These are phyloP conservation scores for Euptelea pleiosperma DNA, from an alignment of 164 flowering plant species.

Conservation along the genomic window DNA sequence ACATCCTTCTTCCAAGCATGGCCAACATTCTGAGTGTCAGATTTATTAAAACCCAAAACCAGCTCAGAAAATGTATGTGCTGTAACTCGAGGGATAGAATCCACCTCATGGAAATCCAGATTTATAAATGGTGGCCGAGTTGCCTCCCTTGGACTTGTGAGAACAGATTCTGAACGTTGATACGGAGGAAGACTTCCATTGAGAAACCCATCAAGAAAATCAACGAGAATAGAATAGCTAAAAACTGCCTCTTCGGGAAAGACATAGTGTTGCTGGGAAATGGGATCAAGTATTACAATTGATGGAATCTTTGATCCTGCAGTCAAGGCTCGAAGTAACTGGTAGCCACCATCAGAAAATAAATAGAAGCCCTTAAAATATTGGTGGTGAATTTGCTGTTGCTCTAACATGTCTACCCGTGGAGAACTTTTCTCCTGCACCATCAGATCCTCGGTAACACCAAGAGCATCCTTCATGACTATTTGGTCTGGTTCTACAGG, in stretches of 20 bases:
- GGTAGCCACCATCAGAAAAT: constrained; percentile 71
- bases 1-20: constrained; percentile 60
- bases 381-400: constrained; percentile 13
- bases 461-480: constrained; percentile 11
- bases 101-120: constrained; percentile 71
- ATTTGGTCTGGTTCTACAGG: constrained; percentile 19
- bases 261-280: constrained; percentile 58
- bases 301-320: constrained; percentile 57
- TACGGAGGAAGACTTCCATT: constrained; percentile 69
- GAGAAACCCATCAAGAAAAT: constrained; percentile 50
- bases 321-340: constrained; percentile 55
- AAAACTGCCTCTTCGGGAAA: constrained; percentile 39
- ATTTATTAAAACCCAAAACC: constrained; percentile 44
- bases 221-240: constrained; percentile 38
- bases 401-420: constrained; percentile 14
- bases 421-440: constrained; percentile 19
- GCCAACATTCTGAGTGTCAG: constrained; percentile 23
- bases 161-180: constrained; percentile 47
- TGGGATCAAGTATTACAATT: constrained; percentile 73
- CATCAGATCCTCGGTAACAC: constrained; percentile 18
- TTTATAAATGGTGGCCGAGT: constrained; percentile 66
- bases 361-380: constrained; percentile 52
- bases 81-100: constrained; percentile 64
- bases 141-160: constrained; percentile 35
- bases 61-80: constrained; percentile 44